Conservation (phyloP, 352 stramenopile genomes). For the Pythium rhizo-oryzae region DNA sequence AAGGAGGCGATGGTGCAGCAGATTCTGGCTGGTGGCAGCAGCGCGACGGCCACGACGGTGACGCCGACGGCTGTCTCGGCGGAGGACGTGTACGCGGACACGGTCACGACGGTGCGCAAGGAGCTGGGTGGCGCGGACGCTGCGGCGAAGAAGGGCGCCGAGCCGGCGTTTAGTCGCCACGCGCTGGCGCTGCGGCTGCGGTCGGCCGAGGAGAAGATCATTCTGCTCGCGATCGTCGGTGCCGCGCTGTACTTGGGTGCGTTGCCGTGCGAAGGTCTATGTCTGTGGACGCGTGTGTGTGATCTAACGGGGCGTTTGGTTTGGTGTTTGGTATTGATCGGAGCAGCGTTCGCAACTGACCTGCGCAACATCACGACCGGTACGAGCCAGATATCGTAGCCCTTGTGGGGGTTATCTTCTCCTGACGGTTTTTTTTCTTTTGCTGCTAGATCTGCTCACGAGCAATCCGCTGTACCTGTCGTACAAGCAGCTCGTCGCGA, state of each 20-base stretch:
- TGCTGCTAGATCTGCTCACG: conserved; percentile 32
- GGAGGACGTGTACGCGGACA: conserved; percentile 11
- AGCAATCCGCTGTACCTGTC: conserved; percentile 55
- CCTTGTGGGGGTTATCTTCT: no score
- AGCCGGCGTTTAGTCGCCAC: conserved; percentile 56
- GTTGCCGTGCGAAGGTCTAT: neutral
- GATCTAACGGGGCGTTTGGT: no score
- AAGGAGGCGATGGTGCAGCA: conserved; percentile 66
- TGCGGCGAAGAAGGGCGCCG: conserved; percentile 14
- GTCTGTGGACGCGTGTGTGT: no score
- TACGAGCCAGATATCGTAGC: conserved; percentile 2
- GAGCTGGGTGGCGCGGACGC: conserved; percentile 4
- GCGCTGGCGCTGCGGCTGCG: conserved; percentile 53
- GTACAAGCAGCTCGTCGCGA: conserved; percentile 63
- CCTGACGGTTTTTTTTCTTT: neutral
- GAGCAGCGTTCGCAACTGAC: conserved; percentile 50
- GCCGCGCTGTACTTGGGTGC: conserved; percentile 53
- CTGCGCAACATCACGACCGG: conserved; percentile 48
- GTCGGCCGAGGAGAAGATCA: conserved; percentile 57
- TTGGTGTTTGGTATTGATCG: no score
- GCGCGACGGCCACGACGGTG: no score
- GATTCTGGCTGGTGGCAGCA: conserved; percentile 36
- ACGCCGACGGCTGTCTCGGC: neutral
- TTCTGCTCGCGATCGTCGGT: conserved; percentile 54
- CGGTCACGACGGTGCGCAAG: conserved; percentile 7